Base-by-base conservation (phyloP, 164 flowering plant species). In the Sedum album region DNA sequence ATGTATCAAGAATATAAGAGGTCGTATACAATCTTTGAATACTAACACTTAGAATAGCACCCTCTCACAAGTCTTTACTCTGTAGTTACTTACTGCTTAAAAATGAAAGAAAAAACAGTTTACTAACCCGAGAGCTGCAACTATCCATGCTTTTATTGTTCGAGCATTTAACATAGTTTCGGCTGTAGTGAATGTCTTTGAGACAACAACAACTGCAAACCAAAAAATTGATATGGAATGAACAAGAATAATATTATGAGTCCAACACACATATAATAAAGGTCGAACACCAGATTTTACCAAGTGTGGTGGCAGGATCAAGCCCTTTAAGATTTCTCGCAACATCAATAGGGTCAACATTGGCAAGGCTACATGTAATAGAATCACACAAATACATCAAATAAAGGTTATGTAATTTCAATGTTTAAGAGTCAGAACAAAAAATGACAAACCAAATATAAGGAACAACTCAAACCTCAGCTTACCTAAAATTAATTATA, bases 101-200 rank as follows among this genome's bases (percentile, higher is more conserved):
- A 53, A 53, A 9, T 1, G 30, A 23, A 53, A 21, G 8, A 49
- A 21, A 53, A 1, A 6, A 21, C 28, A 23, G 10, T 7, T 30
- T 6, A 82, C 96, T 81, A 66, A 91, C 99, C 99, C 97, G 61
- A 94, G 88, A 49, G 89, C 76, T 72, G 88, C 62, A 49, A 85
- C 78, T 70, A 95, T 95, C 99, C 98, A 94, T 78, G 86, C 97
- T 77, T 91, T 91, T 62, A 95, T 46, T 7, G 99, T 95, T 41
- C 97, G 85, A 74, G 99, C 99, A 82, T 95, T 95, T 74, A 95
- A 70, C 99, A 95, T 95, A 15, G 97, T 95, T 80, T 95, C 99
- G 53, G 99, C 97, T 44, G 99, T 95, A 46, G 97, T 95, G 74
- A 95, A 95, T 69, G 99, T 95, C 79, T 95, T 95, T 60, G 99